phyloP scores from a whole-genome alignment of 225 moss, liverwort and hornwort species.

The Antitrichia curtipendula region DNA sequence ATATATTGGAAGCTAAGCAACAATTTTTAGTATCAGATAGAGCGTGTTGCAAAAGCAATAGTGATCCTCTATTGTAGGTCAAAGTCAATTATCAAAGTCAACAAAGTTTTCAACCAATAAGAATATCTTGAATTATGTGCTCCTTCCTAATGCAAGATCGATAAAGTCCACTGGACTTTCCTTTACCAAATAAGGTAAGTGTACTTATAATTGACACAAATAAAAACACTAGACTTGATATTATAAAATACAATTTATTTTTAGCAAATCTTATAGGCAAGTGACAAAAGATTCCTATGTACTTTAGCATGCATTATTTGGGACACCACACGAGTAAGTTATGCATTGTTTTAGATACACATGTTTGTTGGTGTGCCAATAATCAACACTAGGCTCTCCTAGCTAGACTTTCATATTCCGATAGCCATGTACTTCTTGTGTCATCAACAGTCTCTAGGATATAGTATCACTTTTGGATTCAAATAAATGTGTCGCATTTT shows the following conservation, averaged over 20 bases:
- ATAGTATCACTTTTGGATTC: too few species aligned
- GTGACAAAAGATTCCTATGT: not conserved
- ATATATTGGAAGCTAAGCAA: not conserved
- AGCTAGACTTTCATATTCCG: too few species aligned
- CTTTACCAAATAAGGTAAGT: not conserved
- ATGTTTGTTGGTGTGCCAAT: not conserved
- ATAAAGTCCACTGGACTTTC: not conserved
- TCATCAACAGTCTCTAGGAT: too few species aligned
- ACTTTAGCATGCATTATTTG: not conserved
- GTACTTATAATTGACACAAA: not conserved
- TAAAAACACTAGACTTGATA: too few species aligned
- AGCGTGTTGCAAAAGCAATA: accelerated
- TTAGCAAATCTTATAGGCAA: not conserved
- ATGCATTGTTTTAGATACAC: not conserved
- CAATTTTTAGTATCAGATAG: accelerated
- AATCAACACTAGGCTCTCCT: not conserved
- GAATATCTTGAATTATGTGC: not conserved
- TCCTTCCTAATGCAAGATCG: accelerated
- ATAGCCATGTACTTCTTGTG: not conserved
- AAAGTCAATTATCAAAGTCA: too few species aligned
- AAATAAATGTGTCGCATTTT: not conserved
- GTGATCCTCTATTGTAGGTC: too few species aligned
- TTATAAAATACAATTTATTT: not conserved
- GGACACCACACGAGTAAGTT: not conserved
- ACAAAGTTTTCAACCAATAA: too few species aligned